Evolutionary conservation across 331 rosid genomes (phyloP).

Genomic region (Cydonia oblonga): DNA sequence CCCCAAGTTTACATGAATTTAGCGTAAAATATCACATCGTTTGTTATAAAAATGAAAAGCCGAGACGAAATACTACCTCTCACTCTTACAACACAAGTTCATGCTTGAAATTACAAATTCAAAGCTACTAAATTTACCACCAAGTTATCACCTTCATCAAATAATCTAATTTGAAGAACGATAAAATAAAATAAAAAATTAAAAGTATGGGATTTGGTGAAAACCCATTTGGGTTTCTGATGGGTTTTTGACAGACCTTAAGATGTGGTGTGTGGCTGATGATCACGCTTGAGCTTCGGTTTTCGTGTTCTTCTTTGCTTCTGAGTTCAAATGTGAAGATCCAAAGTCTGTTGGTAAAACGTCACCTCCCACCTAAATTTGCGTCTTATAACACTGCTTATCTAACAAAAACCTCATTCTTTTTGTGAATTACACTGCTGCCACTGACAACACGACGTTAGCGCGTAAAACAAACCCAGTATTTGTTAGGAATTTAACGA

Average conservation of each 20-base stretch:
- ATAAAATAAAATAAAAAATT: neutral
- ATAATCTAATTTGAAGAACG: constrained; percentile 15
- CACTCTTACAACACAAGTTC: neutral
- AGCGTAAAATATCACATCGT: neutral
- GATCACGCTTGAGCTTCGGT: neutral
- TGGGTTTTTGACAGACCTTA: constrained; percentile 8
- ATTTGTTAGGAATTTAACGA: too few relatives aligned
- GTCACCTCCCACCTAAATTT: neutral
- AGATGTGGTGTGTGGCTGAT: neutral
- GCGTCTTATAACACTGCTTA: neutral
- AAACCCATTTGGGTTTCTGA: constrained; percentile 5
- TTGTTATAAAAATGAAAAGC: neutral
- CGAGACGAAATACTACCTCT: neutral
- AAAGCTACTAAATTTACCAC: neutral
- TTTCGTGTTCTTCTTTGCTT: constrained; percentile 5
- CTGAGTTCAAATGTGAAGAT: constrained; percentile 1
- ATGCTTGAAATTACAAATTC: neutral
- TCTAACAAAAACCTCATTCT: neutral
- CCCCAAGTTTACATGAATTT: too few relatives aligned
- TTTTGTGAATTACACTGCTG: neutral
- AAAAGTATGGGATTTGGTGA: neutral
- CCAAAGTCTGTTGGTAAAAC: constrained; percentile 4
- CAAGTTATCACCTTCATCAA: neutral
- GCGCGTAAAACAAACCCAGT: neutral
- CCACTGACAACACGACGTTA: neutral